Conservation (phyloP, 2,329 filamentous ascomycete genomes). For the Cercospora beticola region DNA sequence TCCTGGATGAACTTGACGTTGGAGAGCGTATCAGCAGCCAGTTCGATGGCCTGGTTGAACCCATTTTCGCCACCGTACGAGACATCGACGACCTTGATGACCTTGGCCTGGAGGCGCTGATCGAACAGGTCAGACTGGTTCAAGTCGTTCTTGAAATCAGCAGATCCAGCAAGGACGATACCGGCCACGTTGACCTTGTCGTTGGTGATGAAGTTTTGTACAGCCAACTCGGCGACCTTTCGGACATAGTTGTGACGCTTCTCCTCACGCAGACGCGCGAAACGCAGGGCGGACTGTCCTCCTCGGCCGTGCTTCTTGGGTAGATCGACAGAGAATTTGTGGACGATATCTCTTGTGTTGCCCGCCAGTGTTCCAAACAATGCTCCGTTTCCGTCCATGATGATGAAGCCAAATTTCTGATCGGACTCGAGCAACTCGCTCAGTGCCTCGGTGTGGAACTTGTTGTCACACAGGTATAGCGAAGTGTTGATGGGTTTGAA, state of each 20-base stretch:
- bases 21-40: slow-evolving; percentile 90
- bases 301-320: slow-evolving; percentile 99
- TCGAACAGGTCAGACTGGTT: slow-evolving; percentile 98
- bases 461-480: slow-evolving; percentile 99
- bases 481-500: slow-evolving; percentile 99
- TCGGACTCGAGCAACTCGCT: slow-evolving; percentile 97
- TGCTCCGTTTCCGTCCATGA: slow-evolving; percentile 99
- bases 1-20: slow-evolving; percentile 99
- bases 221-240: slow-evolving; percentile 95
- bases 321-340: slow-evolving; percentile 98
- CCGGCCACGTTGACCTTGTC: slow-evolving; percentile 99
- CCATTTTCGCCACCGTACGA: slow-evolving; percentile 99
- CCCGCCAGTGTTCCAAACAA: slow-evolving; percentile 95
- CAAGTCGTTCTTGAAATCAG: slow-evolving; percentile 99
- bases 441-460: slow-evolving; percentile 97
- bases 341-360: slow-evolving; percentile 92
- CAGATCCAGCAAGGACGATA: slow-evolving; percentile 91
- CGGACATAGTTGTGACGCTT: slow-evolving; percentile 99
- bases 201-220: slow-evolving; percentile 97
- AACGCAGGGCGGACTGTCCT: slow-evolving; percentile 99
- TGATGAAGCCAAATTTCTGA: slow-evolving; percentile 98
- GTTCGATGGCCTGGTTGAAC: slow-evolving; percentile 98
- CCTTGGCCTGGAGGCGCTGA: slow-evolving; percentile 83
- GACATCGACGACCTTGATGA: slow-evolving; percentile 99
- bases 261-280: slow-evolving; percentile 97